Evolutionary conservation across 352 stramenopile genomes (phyloP).

Genomic region (Globisporangium ultimum): DNA sequence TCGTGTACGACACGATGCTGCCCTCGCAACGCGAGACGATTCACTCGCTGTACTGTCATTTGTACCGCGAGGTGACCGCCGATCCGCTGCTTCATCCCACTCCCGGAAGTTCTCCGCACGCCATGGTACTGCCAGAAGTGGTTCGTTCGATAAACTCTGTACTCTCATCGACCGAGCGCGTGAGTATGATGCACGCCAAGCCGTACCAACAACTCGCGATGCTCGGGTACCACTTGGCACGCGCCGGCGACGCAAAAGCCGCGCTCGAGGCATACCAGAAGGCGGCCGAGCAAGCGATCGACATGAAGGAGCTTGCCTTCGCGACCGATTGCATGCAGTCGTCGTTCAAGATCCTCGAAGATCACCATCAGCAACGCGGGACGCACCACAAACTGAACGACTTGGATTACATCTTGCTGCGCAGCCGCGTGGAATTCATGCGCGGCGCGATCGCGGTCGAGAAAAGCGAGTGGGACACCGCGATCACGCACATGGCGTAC

Average conservation of each 20-base stretch:
- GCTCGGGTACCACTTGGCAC: constrained; percentile 64
- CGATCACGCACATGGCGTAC: constrained; percentile 61
- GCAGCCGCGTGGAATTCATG: constrained; percentile 75
- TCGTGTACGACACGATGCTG: constrained; percentile 63
- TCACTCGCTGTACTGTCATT: constrained; percentile 59
- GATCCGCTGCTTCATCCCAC: neutral
- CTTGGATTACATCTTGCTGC: constrained; percentile 53
- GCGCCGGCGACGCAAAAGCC: constrained; percentile 43
- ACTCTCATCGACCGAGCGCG: constrained; percentile 2
- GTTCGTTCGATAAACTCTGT: neutral
- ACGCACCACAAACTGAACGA: constrained; percentile 36
- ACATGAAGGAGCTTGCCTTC: constrained; percentile 57
- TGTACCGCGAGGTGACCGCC: constrained; percentile 33
- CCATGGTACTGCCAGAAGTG: neutral
- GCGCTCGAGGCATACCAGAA: constrained; percentile 63
- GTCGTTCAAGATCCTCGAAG: constrained; percentile 63
- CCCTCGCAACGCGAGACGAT: constrained; percentile 65
- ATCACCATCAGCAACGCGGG: constrained; percentile 23
- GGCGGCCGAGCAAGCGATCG: constrained; percentile 51
- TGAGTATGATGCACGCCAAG: neutral
- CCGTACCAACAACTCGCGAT: constrained; percentile 57
- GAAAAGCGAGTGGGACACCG: constrained; percentile 63
- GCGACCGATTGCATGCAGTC: constrained; percentile 73
- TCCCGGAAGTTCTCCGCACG: too few relatives aligned
- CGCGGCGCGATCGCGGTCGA: constrained; percentile 63